Base-by-base conservation (phyloP, 192 early-diverging fungal genomes). In the Mortierella claussenii region DNA sequence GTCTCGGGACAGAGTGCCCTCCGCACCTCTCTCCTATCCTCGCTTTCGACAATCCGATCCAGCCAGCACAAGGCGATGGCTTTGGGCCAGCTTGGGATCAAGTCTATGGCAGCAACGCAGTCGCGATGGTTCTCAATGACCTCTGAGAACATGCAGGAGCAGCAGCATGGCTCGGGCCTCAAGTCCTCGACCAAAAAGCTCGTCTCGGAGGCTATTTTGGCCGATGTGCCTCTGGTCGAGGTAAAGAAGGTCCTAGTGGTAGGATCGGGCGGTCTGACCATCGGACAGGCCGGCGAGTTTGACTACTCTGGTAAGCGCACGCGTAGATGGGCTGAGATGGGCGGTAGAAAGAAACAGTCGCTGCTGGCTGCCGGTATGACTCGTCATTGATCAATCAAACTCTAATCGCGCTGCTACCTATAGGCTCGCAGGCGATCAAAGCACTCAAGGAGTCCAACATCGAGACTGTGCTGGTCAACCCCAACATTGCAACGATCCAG, bases 401-500 rank as follows among this genome's bases (percentile, higher is more conserved):
- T 26, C 8, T 42, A 17, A 5, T 46, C n/a, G 45, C 3, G 47
- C 28, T 54, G n/a, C n/a, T n/a, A n/a, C n/a, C n/a, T n/a, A 40
- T 49, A 89, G 96, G 94, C 17, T 96, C 94, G 9, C 93, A 98
- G 86, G 97, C 97, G 23, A 98, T 98, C 86, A 98, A 98, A 81
- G 97, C 97, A 20, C 82, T 98, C 58, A 89, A 90, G 61, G 96
- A 99, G 78, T 92, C 94, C 32, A 88, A 88, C 21, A 89, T 99
- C 57, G 74, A 97, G 66, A 99, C 97, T 3, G 90, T 99, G 32
- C 83, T 99, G n/a, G 90, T 98, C 61, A 99, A 99, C 82, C 97
- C 97, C 53, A 99, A 99, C 82, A 99, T 99, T 79, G 97, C 97
- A 34, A 99, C 97, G 4, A 94, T 98, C 48, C 97, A 99, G 87